A percentile compares a stretch with the other conserved stretches of the same genome.
These are phyloP conservation scores for Erythrophleum fordii DNA, from an alignment of 306 rosid genomes.

Conservation along the genomic window DNA sequence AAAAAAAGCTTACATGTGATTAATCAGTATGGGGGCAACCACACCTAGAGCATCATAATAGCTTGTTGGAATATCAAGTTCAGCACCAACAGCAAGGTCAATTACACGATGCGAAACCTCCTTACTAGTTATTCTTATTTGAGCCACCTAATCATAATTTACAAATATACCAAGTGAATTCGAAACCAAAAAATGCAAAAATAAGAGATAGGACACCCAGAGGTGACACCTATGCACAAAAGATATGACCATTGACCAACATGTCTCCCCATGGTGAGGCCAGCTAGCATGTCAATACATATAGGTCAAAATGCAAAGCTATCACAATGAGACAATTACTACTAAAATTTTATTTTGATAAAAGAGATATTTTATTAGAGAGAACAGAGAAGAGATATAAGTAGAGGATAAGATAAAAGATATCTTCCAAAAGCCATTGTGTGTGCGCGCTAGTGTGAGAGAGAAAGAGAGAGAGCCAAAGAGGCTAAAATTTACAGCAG, in stretches of 20 bases:
- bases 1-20: conserved; percentile 22
- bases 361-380: background rate
- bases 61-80: conserved; percentile 69
- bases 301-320: background rate
- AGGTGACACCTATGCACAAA: conserved; percentile 16
- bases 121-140: conserved; percentile 69
- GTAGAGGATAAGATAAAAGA: background rate
- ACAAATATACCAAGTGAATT: conserved; percentile 28
- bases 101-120: conserved; percentile 60
- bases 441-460: no score
- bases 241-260: background rate
- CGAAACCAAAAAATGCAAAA: conserved; percentile 28
- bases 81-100: conserved; percentile 80
- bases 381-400: conserved; percentile 3
- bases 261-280: background rate
- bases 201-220: background rate
- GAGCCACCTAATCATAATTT: conserved; percentile 72
- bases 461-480: background rate
- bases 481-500: background rate
- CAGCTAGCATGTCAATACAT: background rate
- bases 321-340: background rate
- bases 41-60: conserved; percentile 78
- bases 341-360: background rate
- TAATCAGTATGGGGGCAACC: conserved; percentile 24
- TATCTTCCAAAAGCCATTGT: background rate